A percentile compares a stretch with the other conserved stretches of the same genome.
phyloP scores from a whole-genome alignment of 495 filamentous ascomycete species.

The Symbiotaphrina buchneri region DNA sequence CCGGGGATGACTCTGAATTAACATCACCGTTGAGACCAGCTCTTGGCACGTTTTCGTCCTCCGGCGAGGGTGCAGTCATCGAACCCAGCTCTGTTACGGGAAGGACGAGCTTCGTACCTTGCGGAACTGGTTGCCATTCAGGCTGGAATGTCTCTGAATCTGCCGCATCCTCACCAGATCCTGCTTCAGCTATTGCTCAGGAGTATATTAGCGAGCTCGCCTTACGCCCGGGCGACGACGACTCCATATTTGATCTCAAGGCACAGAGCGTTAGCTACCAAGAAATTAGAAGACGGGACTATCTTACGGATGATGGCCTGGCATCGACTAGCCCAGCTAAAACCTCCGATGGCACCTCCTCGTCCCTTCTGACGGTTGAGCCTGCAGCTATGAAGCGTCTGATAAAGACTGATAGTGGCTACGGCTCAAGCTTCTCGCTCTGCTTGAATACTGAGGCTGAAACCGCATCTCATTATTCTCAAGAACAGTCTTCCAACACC shows the following conservation, averaged over 20 bases:
- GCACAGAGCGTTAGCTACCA: not conserved
- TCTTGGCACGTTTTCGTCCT: too few relatives aligned
- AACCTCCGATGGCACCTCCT: not conserved
- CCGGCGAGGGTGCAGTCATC: too few relatives aligned
- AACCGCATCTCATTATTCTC: too few relatives aligned
- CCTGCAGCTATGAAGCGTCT: not conserved
- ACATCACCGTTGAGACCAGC: too few relatives aligned
- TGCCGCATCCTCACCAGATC: not conserved
- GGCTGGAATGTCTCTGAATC: not conserved
- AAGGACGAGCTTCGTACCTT: too few relatives aligned
- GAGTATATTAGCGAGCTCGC: slow-evolving; percentile 1
- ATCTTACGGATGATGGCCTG: not conserved
- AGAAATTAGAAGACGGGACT: slow-evolving; percentile 1
- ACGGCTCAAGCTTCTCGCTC: slow-evolving; percentile 4
- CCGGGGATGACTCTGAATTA: not conserved
- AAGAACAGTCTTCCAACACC: too few relatives aligned
- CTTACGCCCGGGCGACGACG: not conserved
- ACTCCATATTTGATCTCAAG: not conserved
- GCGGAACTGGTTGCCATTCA: too few relatives aligned
- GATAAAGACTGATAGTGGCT: slow-evolving; percentile 5
- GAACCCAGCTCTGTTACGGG: too few relatives aligned
- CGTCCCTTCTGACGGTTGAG: not conserved
- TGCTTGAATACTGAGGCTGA: too few relatives aligned
- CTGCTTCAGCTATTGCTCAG: not conserved
- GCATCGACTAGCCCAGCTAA: not conserved